Evolutionary conservation across 352 stramenopile species (phyloP).

Genomic region (Pythium brassicae): DNA sequence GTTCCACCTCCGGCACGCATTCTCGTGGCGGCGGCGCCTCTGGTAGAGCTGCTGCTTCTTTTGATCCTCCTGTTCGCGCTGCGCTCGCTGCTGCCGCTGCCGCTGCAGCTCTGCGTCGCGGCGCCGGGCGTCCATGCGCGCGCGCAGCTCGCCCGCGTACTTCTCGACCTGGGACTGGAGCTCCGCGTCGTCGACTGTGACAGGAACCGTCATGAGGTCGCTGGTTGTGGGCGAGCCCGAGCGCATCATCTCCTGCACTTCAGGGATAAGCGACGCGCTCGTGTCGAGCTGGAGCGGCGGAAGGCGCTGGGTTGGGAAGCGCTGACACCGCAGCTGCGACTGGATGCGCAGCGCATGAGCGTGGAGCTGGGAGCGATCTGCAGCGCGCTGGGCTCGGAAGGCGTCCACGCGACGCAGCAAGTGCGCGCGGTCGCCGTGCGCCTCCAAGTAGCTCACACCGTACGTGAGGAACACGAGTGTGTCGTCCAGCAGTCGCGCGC

Average conservation of each 20-base stretch:
- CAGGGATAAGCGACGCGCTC: slow-evolving; percentile 29
- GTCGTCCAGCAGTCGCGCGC: slow-evolving; percentile 32
- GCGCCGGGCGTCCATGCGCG: slow-evolving; percentile 29
- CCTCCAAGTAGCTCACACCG: slow-evolving; percentile 29
- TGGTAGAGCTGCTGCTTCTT: slow-evolving; percentile 36
- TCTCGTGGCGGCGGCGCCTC: slow-evolving; percentile 27
- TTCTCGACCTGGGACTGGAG: slow-evolving; percentile 34
- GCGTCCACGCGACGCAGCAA: slow-evolving; percentile 13
- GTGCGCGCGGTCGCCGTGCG: slow-evolving; percentile 13
- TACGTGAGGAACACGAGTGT: slow-evolving; percentile 45
- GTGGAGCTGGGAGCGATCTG: slow-evolving; percentile 14
- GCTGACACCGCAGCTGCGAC: slow-evolving; percentile 34
- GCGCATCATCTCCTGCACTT: slow-evolving; percentile 28
- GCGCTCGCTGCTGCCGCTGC: slow-evolving; percentile 29
- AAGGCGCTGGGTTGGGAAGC: slow-evolving; percentile 43
- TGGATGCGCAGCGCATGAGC: slow-evolving; percentile 27
- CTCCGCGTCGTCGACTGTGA: slow-evolving; percentile 29
- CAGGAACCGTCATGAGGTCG: slow-evolving; percentile 12
- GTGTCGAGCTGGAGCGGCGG: slow-evolving; percentile 32
- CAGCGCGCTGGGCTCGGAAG: slow-evolving; percentile 5
- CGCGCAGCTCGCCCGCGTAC: slow-evolving; percentile 33
- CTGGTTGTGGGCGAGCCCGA: neutral
- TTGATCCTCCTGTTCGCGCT: slow-evolving; percentile 29
- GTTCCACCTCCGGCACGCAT: slow-evolving; percentile 28
- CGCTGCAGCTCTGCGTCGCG: slow-evolving; percentile 29